phyloP scores from a whole-genome alignment of 2,329 filamentous ascomycete species.

The Macrophomina pseudophaseolina region DNA sequence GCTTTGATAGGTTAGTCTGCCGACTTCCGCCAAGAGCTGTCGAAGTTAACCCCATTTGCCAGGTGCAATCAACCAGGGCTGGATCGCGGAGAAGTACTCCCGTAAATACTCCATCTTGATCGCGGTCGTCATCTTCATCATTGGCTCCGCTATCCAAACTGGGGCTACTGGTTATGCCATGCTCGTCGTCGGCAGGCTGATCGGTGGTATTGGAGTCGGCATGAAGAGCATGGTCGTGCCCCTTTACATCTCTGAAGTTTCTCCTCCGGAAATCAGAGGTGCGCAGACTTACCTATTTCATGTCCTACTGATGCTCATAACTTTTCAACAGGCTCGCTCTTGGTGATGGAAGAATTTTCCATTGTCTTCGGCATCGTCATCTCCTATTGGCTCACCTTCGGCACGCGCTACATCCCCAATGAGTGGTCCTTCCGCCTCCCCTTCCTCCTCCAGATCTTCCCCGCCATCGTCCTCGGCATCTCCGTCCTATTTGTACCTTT shows the following conservation, averaged over 20 bases:
- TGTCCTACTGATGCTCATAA: neutral
- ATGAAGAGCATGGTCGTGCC: slow-evolving; percentile 56
- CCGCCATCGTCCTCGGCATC: slow-evolving; percentile 44
- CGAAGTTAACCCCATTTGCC: neutral
- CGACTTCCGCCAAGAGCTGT: neutral
- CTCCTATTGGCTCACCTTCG: slow-evolving; percentile 61
- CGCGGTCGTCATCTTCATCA: slow-evolving; percentile 56
- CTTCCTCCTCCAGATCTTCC: slow-evolving; percentile 53
- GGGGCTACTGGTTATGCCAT: slow-evolving; percentile 56
- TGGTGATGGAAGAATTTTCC: slow-evolving; percentile 55
- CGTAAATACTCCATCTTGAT: slow-evolving; percentile 58
- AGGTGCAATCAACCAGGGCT: slow-evolving; percentile 41
- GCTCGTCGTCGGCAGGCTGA: slow-evolving; percentile 55
- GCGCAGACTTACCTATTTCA: neutral
- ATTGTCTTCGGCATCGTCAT: slow-evolving; percentile 57
- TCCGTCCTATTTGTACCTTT: slow-evolving; percentile 51
- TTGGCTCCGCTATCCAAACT: slow-evolving; percentile 59
- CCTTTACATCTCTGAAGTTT: slow-evolving; percentile 59
- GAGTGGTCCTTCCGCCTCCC: slow-evolving; percentile 54
- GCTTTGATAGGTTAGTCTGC: slow-evolving; percentile 45
- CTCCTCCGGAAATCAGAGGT: slow-evolving; percentile 52
- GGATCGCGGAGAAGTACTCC: slow-evolving; percentile 58
- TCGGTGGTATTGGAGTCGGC: slow-evolving; percentile 58
- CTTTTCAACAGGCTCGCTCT: slow-evolving; percentile 43
- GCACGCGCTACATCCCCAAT: slow-evolving; percentile 49